Percentiles rank a stretch among this genome's conserved stretches.
Evolutionary conservation across 257 asterid genomes (phyloP).

Genomic region (Buddleja alternifolia): DNA sequence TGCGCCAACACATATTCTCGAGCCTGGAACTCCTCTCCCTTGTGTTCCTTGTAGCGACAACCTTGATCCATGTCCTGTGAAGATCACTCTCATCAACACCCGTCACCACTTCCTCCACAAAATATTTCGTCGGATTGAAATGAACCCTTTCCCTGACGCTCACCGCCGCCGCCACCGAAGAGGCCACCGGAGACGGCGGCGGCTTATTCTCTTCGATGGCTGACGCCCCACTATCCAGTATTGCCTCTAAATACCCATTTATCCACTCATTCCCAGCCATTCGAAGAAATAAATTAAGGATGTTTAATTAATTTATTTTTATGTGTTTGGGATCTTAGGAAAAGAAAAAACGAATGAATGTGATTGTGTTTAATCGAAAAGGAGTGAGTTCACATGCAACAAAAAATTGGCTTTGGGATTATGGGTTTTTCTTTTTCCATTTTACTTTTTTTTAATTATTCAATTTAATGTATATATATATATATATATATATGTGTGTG

Average conservation of each 20-base stretch:
- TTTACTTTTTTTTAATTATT: neutral
- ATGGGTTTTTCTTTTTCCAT: neutral
- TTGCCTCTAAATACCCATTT: slow-evolving; percentile 90
- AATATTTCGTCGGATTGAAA: slow-evolving; percentile 76
- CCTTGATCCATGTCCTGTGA: slow-evolving; percentile 87
- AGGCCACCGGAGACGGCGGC: neutral
- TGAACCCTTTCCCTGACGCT: slow-evolving; percentile 43
- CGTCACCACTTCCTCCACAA: slow-evolving; percentile 81
- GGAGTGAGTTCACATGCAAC: slow-evolving; percentile 32
- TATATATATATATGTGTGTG: too few relatives aligned
- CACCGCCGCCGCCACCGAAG: too few relatives aligned
- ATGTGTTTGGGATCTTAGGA: too few relatives aligned
- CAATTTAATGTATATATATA: too few relatives aligned
- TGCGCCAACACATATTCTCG: slow-evolving; percentile 94
- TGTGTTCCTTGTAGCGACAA: slow-evolving; percentile 75
- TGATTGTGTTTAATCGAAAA: neutral
- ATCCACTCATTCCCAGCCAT: slow-evolving; percentile 97
- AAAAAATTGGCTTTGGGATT: slow-evolving; percentile 17
- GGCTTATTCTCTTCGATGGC: slow-evolving; percentile 54
- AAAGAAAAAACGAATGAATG: neutral
- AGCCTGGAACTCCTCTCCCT: slow-evolving; percentile 73
- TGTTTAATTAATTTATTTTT: too few relatives aligned
- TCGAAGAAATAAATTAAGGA: neutral
- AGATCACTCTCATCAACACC: slow-evolving; percentile 84
- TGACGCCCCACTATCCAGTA: slow-evolving; percentile 70